phyloP scores from a whole-genome alignment of 306 rosid genomes.

The Quercus berberidifolia region DNA sequence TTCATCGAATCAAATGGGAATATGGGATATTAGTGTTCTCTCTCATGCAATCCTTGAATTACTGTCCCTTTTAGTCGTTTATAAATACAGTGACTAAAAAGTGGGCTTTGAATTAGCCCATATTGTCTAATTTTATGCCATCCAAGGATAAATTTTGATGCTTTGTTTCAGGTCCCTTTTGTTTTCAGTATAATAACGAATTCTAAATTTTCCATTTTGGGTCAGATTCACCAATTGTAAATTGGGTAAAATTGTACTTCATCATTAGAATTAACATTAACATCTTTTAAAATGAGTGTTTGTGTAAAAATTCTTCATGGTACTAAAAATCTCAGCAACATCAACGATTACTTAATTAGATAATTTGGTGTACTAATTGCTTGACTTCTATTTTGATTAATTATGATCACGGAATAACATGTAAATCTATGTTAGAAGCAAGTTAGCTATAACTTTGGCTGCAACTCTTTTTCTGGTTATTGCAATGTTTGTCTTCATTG shows the following conservation, averaged over 20 bases:
- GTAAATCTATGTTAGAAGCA: conserved; percentile 26
- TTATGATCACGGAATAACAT: background rate
- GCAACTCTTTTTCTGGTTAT: conserved; percentile 36
- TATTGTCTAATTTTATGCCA: no score
- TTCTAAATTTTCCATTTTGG: background rate
- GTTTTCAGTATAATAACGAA: no score
- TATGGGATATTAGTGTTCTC: no score
- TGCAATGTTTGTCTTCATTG: conserved; percentile 38
- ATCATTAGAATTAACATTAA: background rate
- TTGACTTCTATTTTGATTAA: background rate
- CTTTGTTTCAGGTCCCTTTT: no score
- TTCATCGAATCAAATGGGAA: no score
- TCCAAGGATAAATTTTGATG: no score
- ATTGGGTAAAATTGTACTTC: background rate
- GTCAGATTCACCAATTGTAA: background rate
- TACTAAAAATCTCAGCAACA: background rate
- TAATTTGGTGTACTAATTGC: background rate
- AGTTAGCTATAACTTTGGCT: conserved; percentile 34
- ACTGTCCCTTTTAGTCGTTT: no score
- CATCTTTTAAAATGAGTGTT: background rate
- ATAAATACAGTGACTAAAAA: no score
- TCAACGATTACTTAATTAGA: background rate
- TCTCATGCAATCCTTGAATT: no score
- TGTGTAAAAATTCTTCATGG: no score
- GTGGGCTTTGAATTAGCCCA: no score